Base-by-base conservation (phyloP, 306 rosid species). In the Morella rubra region DNA sequence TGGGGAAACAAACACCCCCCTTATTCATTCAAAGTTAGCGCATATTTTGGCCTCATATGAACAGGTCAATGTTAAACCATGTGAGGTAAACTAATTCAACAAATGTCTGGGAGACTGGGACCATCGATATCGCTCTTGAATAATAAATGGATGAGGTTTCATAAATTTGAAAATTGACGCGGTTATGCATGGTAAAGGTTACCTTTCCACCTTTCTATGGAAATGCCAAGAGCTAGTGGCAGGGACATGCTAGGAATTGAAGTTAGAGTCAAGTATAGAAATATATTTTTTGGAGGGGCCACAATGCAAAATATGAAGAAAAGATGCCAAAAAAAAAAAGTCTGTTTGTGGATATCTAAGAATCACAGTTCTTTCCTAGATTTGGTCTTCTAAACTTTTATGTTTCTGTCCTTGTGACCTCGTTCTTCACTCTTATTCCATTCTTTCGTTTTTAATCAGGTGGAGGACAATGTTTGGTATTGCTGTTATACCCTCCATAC, bases 381-480 rank as follows among this genome's bases (percentile, higher is more conserved):
- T 76, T 76, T 72, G n/a, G 44, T 66, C 69, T 27, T 60, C 45
- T 54, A 51, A 6, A 53, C 37, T 44, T 44, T 10, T 16, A 58
- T 58, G 44, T 50, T 46, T 66, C 32, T 73, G 60, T 77, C 68
- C 42, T 44, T 5, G 12, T 37, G 52, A 47, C 67, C 24, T 78
- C 54, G 5, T 44, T 46, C 67, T 7, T 22, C 55, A 60, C 37
- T 46, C 70, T 42, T 24, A 20, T 53, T 69, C 18, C 37, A 14
- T 16, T 13, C 32, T 71, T n/a, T 55, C 50, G 73, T 49, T 18
- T 74, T 75, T 76, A 71, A 16, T 73, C 84, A 95, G 98, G 98
- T 95, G 98, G 98, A 81, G 98, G 86, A 83, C 93, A 24, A 95
- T 95, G 98, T 95, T 92, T 72, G 97, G 93, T 49, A 83, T 95